A percentile compares a stretch with the other conserved stretches of the same genome.
These are phyloP conservation scores for Teunomyces stri DNA, from an alignment of 805 yeast species.

Conservation along the genomic window DNA sequence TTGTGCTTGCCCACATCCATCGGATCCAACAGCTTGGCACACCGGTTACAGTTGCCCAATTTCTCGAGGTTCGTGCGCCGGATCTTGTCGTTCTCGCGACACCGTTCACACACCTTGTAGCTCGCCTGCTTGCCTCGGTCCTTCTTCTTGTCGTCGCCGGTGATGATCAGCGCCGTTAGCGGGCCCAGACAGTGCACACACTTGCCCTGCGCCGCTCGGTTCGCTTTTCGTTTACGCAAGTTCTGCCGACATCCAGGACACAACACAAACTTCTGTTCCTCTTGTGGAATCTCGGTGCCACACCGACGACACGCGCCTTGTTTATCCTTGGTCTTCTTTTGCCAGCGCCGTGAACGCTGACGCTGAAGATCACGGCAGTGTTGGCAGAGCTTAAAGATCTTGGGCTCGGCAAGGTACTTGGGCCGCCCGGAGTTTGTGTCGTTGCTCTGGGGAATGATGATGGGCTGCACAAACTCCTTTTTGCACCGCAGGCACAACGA, in stretches of 20 bases:
- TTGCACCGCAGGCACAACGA: slow-evolving; percentile 56
- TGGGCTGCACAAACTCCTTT: slow-evolving; percentile 51
- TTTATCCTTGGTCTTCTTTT: slow-evolving; percentile 55
- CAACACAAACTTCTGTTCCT: slow-evolving; percentile 51
- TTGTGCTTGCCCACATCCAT: slow-evolving; percentile 52
- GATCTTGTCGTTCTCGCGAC: slow-evolving; percentile 59
- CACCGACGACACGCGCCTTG: slow-evolving; percentile 66
- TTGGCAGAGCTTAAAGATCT: slow-evolving; percentile 54
- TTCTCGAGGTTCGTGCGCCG: slow-evolving; percentile 56
- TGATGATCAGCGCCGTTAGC: slow-evolving; percentile 38
- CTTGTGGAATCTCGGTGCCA: slow-evolving; percentile 52
- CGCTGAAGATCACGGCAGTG: slow-evolving; percentile 66
- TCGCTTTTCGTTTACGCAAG: slow-evolving; percentile 54
- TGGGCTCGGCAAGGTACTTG: slow-evolving; percentile 37
- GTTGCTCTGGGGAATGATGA: slow-evolving; percentile 29
- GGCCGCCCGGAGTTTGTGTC: slow-evolving; percentile 16
- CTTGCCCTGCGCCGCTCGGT: slow-evolving; percentile 58
- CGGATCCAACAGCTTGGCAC: slow-evolving; percentile 49
- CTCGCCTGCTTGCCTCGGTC: slow-evolving; percentile 24
- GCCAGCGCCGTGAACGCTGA: slow-evolving; percentile 64
- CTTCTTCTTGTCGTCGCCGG: slow-evolving; percentile 23
- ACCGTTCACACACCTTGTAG: slow-evolving; percentile 64
- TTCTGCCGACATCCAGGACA: slow-evolving; percentile 60
- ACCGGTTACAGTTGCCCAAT: slow-evolving; percentile 60
- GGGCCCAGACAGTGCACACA: slow-evolving; percentile 72